A percentile compares a stretch with the other conserved stretches of the same genome.
Evolutionary conservation across 768 basidiomycete genomes (phyloP).

Genomic region (Boletus tomentosulus): DNA sequence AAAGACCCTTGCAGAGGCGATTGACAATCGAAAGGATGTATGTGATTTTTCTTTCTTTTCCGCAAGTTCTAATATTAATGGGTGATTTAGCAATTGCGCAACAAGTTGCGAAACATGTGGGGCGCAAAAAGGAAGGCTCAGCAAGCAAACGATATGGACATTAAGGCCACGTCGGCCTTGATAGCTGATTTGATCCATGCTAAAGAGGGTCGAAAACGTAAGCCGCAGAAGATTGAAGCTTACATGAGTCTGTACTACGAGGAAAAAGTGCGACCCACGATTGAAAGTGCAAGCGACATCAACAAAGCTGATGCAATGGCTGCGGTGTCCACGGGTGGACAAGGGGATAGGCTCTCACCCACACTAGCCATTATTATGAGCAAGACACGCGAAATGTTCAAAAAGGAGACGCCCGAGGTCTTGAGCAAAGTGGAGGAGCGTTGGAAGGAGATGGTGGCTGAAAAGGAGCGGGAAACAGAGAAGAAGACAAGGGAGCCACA

Average conservation of each 20-base stretch:
- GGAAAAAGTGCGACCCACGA: neutral
- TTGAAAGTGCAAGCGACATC: neutral
- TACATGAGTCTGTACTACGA: neutral
- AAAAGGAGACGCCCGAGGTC: neutral
- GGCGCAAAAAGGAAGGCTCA: neutral
- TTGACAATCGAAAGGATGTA: neutral
- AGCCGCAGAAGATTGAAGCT: neutral
- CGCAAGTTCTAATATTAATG: neutral
- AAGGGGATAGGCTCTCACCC: neutral
- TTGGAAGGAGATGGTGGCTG: neutral
- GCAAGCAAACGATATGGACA: neutral
- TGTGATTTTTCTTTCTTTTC: neutral
- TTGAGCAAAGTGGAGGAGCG: neutral
- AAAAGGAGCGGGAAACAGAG: neutral
- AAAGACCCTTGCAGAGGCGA: rapidly evolving
- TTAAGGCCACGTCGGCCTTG: neutral
- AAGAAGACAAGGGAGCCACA: neutral
- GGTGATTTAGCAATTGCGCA: neutral
- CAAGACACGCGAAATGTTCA: neutral
- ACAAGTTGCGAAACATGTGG: neutral
- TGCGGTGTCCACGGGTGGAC: neutral
- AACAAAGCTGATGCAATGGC: neutral
- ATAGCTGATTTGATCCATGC: neutral
- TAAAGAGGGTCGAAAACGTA: neutral
- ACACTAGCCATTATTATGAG: neutral